These are phyloP conservation scores for Populus pruinosa DNA, from an alignment of 345 rosid species.

Conservation along the genomic window DNA sequence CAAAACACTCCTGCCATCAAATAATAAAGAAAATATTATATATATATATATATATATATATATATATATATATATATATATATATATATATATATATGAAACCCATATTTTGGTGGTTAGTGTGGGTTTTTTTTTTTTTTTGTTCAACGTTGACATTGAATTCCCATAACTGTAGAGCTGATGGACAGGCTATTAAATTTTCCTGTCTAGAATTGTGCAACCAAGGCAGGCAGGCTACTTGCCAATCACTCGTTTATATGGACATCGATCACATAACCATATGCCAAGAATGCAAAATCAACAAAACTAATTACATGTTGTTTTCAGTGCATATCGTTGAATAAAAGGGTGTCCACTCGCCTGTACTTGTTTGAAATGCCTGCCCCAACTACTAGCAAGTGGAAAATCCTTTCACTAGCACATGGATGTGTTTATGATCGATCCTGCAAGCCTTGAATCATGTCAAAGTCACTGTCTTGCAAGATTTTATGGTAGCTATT, in stretches of 20 bases:
- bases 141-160: not conserved
- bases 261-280: not conserved
- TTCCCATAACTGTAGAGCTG: not conserved
- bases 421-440: not conserved
- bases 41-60: no score
- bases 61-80: no score
- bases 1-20: no score
- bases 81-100: no score
- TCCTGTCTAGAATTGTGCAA: not conserved
- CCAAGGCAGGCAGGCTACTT: not conserved
- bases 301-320: not conserved
- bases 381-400: not conserved
- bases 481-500: not conserved
- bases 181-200: not conserved
- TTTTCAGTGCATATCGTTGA: not conserved
- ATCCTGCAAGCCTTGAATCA: not conserved
- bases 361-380: not conserved
- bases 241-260: not conserved
- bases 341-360: not conserved
- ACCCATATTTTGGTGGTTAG: no score
- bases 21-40: no score
- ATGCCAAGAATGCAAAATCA: not conserved
- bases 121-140: no score
- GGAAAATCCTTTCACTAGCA: constrained; percentile 1
- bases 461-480: not conserved